A percentile compares a stretch with the other conserved stretches of the same genome.
phyloP scores from a whole-genome alignment of 495 filamentous ascomycete species.

The Neurospora pannonica region DNA sequence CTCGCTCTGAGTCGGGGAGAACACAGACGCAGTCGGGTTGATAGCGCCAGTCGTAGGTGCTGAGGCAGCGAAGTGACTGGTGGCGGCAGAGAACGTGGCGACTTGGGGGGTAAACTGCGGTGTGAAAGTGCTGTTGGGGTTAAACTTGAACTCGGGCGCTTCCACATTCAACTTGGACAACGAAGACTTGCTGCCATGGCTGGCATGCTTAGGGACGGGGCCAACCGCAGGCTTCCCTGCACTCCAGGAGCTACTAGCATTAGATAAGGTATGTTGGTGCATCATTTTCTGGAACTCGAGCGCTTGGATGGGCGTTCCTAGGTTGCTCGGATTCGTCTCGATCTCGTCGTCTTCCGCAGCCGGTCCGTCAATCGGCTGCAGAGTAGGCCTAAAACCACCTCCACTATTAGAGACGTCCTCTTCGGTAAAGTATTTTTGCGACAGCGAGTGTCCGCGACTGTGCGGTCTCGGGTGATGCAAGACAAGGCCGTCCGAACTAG shows the following conservation, averaged over 20 bases:
- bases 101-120: constrained; percentile 38
- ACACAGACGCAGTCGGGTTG: constrained; percentile 60
- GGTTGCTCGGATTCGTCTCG: constrained; percentile 67
- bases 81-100: constrained; percentile 22
- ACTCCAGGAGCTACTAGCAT: constrained; percentile 43
- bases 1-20: constrained; percentile 57
- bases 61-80: constrained; percentile 24
- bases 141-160: constrained; percentile 79
- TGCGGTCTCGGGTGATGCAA: constrained; percentile 55
- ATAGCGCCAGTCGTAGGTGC: constrained; percentile 32
- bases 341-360: constrained; percentile 54
- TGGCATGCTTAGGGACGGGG: constrained; percentile 9
- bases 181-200: constrained; percentile 56
- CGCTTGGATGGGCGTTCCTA: constrained; percentile 49
- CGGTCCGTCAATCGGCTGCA: constrained; percentile 19
- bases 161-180: constrained; percentile 75
- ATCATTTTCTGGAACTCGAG: constrained; percentile 30
- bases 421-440: constrained; percentile 43
- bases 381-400: constrained; percentile 17
- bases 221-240: constrained; percentile 24
- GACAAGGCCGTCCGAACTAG: constrained; percentile 35
- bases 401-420: constrained; percentile 30
- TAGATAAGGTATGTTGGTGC: constrained; percentile 34
- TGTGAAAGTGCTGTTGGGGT: constrained; percentile 53
- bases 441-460: constrained; percentile 47